Evolutionary conservation across 2,329 filamentous ascomycete genomes (phyloP), one percentile per base, ranked within the genome.

Genomic region (Colletotrichum caudatum): DNA sequence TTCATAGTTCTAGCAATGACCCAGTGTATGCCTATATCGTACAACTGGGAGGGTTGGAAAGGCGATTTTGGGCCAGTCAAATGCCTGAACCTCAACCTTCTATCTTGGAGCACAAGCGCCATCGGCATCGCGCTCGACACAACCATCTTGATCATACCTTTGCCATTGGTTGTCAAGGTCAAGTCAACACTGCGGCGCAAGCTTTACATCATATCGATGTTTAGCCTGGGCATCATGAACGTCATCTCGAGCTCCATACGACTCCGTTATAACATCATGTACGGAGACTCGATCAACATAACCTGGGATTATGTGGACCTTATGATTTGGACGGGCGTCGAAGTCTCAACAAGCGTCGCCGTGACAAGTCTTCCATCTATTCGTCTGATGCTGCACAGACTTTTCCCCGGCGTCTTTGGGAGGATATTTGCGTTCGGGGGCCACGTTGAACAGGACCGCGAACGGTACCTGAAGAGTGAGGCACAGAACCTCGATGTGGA

Each of bases 61-160:
- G 66, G 66, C 2, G 66, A 69, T 16, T 64, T 65, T 37, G 61
- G 54, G 16, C 61, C 53, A 6, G 61, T 53, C 1, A 41, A 54
- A 18, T 69, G 66, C 35, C 0, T 69, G 1, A 59, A 69, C 35
- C n/a, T 69, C 9, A 69, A 65, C n/a, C 7, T 65, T 37, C 44
- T 69, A 2, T 69, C 61, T 9, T 65, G 66, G 66, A 29, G 35
- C 20, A 46, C 29, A 3, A 69, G 61, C n/a, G 66, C 54, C 4
- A n/a, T 87, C 57, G 84, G 85, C 69, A 84, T 86, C 18, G 77
- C 78, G 4, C 79, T 85, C 33, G 86, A 87, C 72, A 66, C 82
- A 33, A 79, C 80, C 71, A 80, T 88, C 7, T 78, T 87, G 59
- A 58, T 78, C 3, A 75, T 87, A 2, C 81, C 85, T 0, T 74